Conservation (phyloP, 495 filamentous ascomycete species). For the Tuber calosporum region DNA sequence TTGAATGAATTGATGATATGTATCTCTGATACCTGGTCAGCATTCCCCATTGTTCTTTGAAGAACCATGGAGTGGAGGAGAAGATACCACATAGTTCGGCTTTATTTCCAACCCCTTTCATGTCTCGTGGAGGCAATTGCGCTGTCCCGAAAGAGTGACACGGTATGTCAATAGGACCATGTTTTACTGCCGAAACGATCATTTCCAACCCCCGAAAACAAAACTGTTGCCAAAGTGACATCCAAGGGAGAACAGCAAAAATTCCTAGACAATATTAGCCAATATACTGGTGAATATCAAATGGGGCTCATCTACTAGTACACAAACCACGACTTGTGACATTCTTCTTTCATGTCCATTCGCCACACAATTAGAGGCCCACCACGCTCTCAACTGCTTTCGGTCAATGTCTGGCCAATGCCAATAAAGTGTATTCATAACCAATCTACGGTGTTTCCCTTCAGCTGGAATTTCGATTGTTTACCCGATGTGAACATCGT, state of each 20-base stretch:
- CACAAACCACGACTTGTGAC: not conserved
- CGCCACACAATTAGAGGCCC: not conserved
- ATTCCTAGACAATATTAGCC: not conserved
- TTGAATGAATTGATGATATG: conserved; percentile 1
- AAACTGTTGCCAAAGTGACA: not conserved
- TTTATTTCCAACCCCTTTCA: not conserved
- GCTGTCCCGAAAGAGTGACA: not conserved
- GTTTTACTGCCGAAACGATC: not conserved
- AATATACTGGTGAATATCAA: not conserved
- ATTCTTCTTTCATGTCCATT: not conserved
- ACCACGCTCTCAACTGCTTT: not conserved
- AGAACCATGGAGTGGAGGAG: not conserved
- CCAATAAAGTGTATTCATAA: not conserved
- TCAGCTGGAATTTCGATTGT: not conserved
- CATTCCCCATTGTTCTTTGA: not conserved
- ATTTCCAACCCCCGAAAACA: not conserved
- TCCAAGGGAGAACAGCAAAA: not conserved
- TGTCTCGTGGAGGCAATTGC: not conserved
- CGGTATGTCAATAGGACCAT: not conserved
- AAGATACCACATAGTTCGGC: not conserved
- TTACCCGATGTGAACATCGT: not conserved
- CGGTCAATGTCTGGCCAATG: not conserved
- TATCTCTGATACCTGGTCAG: not conserved
- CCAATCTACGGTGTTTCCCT: not conserved
- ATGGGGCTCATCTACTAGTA: not conserved